Evolutionary conservation across 345 rosid species (phyloP).

Genomic region (Adansonia digitata): DNA sequence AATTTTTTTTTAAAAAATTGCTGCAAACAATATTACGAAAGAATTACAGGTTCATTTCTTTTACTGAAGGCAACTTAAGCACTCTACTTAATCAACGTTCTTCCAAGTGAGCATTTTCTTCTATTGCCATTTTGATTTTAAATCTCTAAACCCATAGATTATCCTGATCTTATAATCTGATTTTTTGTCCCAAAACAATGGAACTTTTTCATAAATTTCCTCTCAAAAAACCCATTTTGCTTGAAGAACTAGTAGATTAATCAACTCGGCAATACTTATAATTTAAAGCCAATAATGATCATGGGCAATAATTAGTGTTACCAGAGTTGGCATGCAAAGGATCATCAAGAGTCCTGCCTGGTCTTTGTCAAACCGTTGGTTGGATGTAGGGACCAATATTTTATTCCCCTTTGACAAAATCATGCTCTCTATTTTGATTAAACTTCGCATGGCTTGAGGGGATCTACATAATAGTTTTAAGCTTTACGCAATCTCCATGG

Average conservation of each 20-base stretch:
- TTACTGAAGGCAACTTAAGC: background rate
- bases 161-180: background rate
- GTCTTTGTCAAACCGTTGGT: constrained; percentile 22
- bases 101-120: too few species aligned
- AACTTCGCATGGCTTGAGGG: background rate
- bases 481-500: constrained; percentile 27
- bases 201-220: background rate
- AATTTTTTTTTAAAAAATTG: too few species aligned
- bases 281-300: background rate
- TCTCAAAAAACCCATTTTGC: background rate
- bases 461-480: constrained; percentile 11
- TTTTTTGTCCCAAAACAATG: background rate
- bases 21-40: too few species aligned
- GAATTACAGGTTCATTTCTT: too few species aligned
- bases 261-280: background rate
- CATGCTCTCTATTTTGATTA: background rate
- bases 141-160: background rate
- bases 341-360: constrained; percentile 9
- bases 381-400: constrained; percentile 23
- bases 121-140: background rate
- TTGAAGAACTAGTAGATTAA: background rate
- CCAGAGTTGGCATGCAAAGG: constrained; percentile 14
- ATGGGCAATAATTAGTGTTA: background rate
- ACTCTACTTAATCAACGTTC: too few species aligned
- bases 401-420: background rate